A percentile compares a stretch with the other conserved stretches of the same genome.
Conservation (phyloP, 1,284 basidiomycete genomes). For the Mrakiaceae sp. region DNA sequence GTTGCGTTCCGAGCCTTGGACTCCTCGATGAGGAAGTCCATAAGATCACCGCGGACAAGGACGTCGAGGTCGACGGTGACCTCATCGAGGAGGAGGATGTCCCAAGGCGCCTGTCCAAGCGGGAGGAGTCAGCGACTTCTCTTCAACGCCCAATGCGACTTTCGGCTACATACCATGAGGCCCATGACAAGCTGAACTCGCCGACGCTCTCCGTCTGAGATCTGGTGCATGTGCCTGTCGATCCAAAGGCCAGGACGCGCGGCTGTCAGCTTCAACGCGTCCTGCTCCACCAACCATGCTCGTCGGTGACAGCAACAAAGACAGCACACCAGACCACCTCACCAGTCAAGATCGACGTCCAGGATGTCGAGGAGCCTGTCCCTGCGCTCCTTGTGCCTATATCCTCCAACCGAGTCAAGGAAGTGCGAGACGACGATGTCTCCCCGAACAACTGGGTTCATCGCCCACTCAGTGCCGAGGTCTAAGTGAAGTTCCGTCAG, state of each 20-base stretch:
- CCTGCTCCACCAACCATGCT: neutral
- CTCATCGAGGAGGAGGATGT: constrained; percentile 53
- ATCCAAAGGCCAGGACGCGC: neutral
- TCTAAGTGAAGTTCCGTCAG: too few relatives aligned
- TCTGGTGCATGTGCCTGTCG: constrained; percentile 45
- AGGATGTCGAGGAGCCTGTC: constrained; percentile 80
- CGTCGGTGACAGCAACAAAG: neutral
- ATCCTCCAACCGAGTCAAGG: constrained; percentile 89
- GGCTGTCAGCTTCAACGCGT: neutral
- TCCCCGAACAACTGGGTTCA: constrained; percentile 69
- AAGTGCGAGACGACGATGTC: constrained; percentile 85
- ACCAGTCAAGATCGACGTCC: constrained; percentile 82
- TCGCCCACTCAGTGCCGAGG: constrained; percentile 47
- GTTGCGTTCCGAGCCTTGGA: constrained; percentile 72
- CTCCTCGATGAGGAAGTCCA: constrained; percentile 77
- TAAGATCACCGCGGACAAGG: constrained; percentile 79
- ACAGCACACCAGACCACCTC: constrained; percentile 16
- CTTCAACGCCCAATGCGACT: neutral
- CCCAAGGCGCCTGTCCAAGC: constrained; percentile 52
- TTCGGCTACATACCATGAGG: constrained; percentile 51
- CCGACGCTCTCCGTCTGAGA: constrained; percentile 91
- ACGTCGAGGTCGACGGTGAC: constrained; percentile 99
- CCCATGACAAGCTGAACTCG: constrained; percentile 94
- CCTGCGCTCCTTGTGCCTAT: constrained; percentile 78
- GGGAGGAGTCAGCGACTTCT: neutral